Base-by-base conservation (phyloP, 2,329 filamentous ascomycete species). In the Falciphora oryzae region DNA sequence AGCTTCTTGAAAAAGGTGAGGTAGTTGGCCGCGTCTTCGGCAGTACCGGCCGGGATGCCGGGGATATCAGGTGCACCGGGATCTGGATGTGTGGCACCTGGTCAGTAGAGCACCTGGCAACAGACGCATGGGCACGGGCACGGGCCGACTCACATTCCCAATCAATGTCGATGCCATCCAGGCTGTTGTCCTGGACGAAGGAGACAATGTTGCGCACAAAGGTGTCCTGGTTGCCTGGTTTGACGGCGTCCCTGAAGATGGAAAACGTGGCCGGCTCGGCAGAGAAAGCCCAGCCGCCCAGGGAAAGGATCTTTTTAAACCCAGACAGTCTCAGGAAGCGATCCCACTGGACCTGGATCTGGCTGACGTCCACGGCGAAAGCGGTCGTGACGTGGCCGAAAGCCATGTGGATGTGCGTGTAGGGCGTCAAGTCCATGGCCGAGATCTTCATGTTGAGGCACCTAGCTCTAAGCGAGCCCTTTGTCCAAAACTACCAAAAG, bases 201-300 rank as follows among this genome's bases (percentile, higher is more conserved):
- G 66, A 18, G 18, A 58, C 64, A 13, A 67, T 62, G n/a, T 61
- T 67, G 29, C 29, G 29, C 22, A 65, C 64, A 35, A 67, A 60
- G 22, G 62, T 56, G 38, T 35, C 8, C 38, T 63, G 63, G 57
- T 69, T 66, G 22, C 57, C 67, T 3, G 32, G 22, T 6, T 50
- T 67, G 16, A 67, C 61, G 38, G 61, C 68, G 8, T 65, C 32
- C 2, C 78, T 72, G 65, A 81, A 74, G 53, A 79, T 77, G 35
- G 35, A n/a, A 65, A 73, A 78, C 0, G 76, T 79, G 25, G 56
- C 66, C 0, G 71, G 66, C 18, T 73, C 70, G 0, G 77, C 80
- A 0, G 75, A 78, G 65, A 77, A 80, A 1, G 68, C 70, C 80
- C 79, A 82, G 18, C 80, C 79, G 18, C 79, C 79, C 66, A 82